A percentile compares a stretch with the other conserved stretches of the same genome.
phyloP scores from a whole-genome alignment of 2,329 filamentous ascomycete species.

The Claviceps digitariae region DNA sequence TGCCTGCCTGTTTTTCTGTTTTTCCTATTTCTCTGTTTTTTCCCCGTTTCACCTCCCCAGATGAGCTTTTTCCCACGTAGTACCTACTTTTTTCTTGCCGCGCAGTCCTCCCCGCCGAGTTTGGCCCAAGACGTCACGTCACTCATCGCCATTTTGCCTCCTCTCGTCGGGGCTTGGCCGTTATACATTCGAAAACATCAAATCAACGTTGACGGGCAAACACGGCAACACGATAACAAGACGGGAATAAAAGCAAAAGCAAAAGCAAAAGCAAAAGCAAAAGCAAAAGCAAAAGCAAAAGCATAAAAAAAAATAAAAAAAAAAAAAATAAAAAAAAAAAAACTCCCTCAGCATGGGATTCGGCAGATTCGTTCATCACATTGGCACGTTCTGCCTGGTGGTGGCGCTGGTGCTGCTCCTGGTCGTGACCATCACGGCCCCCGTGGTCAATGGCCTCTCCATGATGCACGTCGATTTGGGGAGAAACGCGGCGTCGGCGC shows the following conservation, averaged over 20 bases:
- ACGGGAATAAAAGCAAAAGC: too few species aligned
- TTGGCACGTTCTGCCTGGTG: conserved; percentile 45
- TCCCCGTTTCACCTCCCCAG: too few species aligned
- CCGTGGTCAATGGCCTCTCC: conserved; percentile 40
- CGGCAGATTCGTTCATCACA: conserved; percentile 38
- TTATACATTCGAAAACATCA: too few species aligned
- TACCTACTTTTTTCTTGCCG: neutral
- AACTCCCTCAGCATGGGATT: conserved; percentile 25
- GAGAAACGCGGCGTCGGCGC: conserved; percentile 16
- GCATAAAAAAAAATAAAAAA: too few species aligned
- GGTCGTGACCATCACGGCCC: conserved; percentile 43
- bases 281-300: neutral
- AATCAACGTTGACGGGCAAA: too few species aligned
- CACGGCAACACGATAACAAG: too few species aligned
- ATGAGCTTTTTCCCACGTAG: neutral
- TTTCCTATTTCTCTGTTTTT: too few species aligned
- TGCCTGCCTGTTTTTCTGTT: neutral
- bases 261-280: neutral
- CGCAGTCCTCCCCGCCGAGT: neutral
- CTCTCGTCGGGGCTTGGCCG: too few species aligned
- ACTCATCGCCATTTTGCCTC: too few species aligned
- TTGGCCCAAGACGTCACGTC: neutral
- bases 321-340: neutral
- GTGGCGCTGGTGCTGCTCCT: conserved; percentile 41
- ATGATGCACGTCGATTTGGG: conserved; percentile 39